Percentiles rank a stretch among this genome's conserved stretches.
Evolutionary conservation across 1,139 yeast species (phyloP).

Genomic region (Taphrina populina): DNA sequence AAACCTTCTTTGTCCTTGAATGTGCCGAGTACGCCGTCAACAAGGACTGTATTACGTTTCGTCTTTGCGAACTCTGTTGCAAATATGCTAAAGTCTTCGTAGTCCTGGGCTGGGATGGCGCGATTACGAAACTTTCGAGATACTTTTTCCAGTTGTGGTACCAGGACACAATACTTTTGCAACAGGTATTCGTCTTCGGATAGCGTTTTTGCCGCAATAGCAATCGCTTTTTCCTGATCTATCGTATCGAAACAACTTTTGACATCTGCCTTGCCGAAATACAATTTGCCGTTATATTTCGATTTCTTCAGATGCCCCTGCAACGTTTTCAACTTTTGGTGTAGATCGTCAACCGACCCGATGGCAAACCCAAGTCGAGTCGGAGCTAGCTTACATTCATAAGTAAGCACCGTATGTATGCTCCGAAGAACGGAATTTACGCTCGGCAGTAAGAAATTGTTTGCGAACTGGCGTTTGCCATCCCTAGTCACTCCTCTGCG

Average conservation of each 20-base stretch:
- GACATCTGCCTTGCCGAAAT: slow-evolving; percentile 72
- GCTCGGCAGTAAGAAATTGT: slow-evolving; percentile 19
- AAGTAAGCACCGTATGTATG: slow-evolving; percentile 25
- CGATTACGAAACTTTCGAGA: slow-evolving; percentile 12
- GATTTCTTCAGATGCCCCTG: slow-evolving; percentile 7
- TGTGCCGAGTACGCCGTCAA: slow-evolving; percentile 30
- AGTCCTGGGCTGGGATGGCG: slow-evolving; percentile 22
- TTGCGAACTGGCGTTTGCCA: neutral
- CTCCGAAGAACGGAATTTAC: slow-evolving; percentile 33
- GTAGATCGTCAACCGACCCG: slow-evolving; percentile 29
- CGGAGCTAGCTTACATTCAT: slow-evolving; percentile 41
- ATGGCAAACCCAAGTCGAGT: slow-evolving; percentile 38
- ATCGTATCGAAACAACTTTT: slow-evolving; percentile 72
- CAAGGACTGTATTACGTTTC: slow-evolving; percentile 25
- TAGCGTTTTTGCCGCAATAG: slow-evolving; percentile 14
- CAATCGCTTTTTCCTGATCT: slow-evolving; percentile 33
- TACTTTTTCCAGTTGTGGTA: slow-evolving; percentile 19
- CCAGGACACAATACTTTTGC: slow-evolving; percentile 29
- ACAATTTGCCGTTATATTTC: slow-evolving; percentile 44
- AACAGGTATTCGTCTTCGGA: slow-evolving; percentile 34
- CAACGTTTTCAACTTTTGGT: slow-evolving; percentile 12
- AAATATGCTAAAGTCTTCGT: slow-evolving; percentile 20
- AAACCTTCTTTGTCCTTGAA: slow-evolving; percentile 36
- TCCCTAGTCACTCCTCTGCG: slow-evolving; percentile 24
- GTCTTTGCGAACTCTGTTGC: slow-evolving; percentile 12